phyloP scores from a whole-genome alignment of 352 stramenopile species.

The Globisporangium yorkense region DNA sequence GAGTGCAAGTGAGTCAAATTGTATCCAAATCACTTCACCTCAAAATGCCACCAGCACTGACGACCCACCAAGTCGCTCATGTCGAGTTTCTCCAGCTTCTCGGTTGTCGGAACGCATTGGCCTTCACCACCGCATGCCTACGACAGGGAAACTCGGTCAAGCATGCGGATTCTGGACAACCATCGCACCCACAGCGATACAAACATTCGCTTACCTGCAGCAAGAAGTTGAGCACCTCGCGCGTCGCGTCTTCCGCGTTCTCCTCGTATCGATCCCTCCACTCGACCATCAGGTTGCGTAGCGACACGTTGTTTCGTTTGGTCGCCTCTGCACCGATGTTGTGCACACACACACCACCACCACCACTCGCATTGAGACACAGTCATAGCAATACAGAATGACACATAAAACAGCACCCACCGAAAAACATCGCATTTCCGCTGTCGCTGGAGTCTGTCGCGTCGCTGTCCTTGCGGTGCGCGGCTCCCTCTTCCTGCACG shows the following conservation, averaged over 20 bases:
- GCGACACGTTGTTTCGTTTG: constrained; percentile 41
- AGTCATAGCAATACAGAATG: neutral
- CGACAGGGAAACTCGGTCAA: neutral
- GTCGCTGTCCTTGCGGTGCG: constrained; percentile 8
- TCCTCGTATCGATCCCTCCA: constrained; percentile 76
- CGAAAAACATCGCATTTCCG: constrained; percentile 3
- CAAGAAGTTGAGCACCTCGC: constrained; percentile 77
- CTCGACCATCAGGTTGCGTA: constrained; percentile 44
- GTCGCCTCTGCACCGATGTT: constrained; percentile 37
- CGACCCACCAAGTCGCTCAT: constrained; percentile 51
- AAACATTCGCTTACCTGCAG: constrained; percentile 26
- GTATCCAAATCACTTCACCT: no score
- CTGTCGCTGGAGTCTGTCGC: constrained; percentile 4
- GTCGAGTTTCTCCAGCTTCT: constrained; percentile 60
- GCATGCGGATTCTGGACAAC: neutral
- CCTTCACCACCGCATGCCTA: constrained; percentile 50
- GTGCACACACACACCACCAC: neutral
- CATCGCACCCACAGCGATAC: no score
- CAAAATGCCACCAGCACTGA: neutral
- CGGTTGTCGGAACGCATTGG: constrained; percentile 41
- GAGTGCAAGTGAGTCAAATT: neutral
- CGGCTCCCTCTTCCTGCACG: constrained; percentile 11
- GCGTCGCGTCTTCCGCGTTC: constrained; percentile 37
- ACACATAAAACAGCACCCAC: neutral
- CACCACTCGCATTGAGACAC: neutral